Evolutionary conservation across 371 early-diverging fungal species (phyloP).

Genomic region (Choanephora cucurbitarum): DNA sequence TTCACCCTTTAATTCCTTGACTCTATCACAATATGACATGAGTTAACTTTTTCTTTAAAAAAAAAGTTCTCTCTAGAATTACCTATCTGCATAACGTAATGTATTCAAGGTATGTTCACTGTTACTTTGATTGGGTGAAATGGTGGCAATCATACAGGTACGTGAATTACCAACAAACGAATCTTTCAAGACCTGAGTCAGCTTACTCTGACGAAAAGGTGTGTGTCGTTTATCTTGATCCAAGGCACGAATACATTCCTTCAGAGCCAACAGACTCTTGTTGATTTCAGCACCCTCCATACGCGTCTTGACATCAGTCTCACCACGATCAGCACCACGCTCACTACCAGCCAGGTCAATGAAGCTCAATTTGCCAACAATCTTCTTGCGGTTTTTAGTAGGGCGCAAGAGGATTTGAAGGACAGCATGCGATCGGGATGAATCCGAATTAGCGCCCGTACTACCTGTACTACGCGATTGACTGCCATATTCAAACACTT

Average conservation of each 20-base stretch:
- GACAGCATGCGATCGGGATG: constrained; percentile 91
- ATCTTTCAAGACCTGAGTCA: constrained; percentile 97
- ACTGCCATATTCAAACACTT: constrained; percentile 93
- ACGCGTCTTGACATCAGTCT: constrained; percentile 84
- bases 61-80: no score
- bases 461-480: constrained; percentile 87
- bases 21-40: constrained; percentile 50
- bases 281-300: constrained; percentile 99
- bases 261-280: constrained; percentile 96
- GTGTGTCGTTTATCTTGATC: constrained; percentile 95
- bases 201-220: constrained; percentile 97
- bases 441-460: constrained; percentile 81
- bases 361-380: constrained; percentile 74
- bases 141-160: constrained; percentile 98
- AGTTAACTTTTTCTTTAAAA: neutral
- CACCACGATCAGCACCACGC: constrained; percentile 95
- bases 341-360: constrained; percentile 95
- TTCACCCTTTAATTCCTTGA: constrained; percentile 86
- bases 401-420: constrained; percentile 79
- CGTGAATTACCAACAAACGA: constrained; percentile 97
- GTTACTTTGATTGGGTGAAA: constrained; percentile 90
- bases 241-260: constrained; percentile 98
- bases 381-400: constrained; percentile 53
- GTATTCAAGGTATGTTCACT: constrained; percentile 99
- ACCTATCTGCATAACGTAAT: constrained; percentile 96